Evolutionary conservation across 1,284 basidiomycete species (phyloP).

Genomic region (Uromyces viciae-fabae): DNA sequence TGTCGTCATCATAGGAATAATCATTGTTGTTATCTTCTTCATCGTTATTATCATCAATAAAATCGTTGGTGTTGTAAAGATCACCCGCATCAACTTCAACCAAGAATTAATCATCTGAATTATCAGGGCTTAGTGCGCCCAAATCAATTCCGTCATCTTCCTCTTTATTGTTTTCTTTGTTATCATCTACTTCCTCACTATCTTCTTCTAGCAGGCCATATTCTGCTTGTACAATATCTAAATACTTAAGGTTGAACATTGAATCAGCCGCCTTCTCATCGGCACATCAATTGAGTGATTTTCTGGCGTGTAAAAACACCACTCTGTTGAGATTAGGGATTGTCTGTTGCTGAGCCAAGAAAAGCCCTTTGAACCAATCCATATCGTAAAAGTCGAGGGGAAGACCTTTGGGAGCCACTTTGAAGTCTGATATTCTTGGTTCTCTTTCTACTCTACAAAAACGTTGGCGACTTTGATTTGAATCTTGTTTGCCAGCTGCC

Average conservation of each 20-base stretch:
- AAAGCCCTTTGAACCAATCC: background rate
- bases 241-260: background rate
- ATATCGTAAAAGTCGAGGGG: conserved; percentile 11
- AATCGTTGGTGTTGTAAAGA: background rate
- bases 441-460: background rate
- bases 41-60: background rate
- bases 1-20: background rate
- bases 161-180: background rate
- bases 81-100: background rate
- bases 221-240: background rate
- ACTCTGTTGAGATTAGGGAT: background rate
- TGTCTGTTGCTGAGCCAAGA: background rate
- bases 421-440: background rate
- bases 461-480: background rate
- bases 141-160: background rate
- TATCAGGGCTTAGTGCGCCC: background rate
- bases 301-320: background rate
- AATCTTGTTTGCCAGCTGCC: background rate
- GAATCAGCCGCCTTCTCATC: background rate
- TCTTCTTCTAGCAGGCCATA: background rate
- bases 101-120: background rate
- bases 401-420: background rate
- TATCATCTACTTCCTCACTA: background rate
- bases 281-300: background rate
- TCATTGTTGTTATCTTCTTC: background rate